These are phyloP conservation scores for Asterella californica DNA, from an alignment of 225 moss, liverwort and hornwort genomes.

Conservation along the genomic window DNA sequence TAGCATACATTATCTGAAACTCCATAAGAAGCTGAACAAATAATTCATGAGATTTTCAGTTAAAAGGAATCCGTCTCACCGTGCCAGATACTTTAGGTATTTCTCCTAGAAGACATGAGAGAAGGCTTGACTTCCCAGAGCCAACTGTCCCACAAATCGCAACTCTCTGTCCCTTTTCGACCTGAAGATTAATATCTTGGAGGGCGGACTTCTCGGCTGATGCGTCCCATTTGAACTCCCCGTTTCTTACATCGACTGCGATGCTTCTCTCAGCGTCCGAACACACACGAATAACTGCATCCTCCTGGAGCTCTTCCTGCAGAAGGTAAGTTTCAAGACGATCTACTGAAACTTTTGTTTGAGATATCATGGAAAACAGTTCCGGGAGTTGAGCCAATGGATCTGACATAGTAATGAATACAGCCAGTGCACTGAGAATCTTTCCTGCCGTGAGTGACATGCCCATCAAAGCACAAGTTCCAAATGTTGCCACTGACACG, in stretches of 20 bases:
- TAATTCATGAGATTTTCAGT: not conserved
- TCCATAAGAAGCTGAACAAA: not conserved
- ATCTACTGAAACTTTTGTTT: constrained; percentile 44
- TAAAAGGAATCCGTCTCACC: constrained; percentile 30
- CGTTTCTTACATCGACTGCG: constrained; percentile 43
- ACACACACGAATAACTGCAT: constrained; percentile 26
- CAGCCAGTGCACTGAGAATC: constrained; percentile 26
- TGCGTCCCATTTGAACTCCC: constrained; percentile 67
- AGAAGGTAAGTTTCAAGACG: constrained; percentile 43
- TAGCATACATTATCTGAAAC: not conserved
- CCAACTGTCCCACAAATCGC: constrained; percentile 57
- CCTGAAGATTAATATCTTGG: constrained; percentile 36
- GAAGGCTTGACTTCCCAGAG: constrained; percentile 53
- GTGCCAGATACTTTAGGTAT: constrained; percentile 50
- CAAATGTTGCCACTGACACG: constrained; percentile 24
- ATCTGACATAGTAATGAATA: constrained; percentile 19
- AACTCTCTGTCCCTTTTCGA: constrained; percentile 39
- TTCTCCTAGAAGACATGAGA: constrained; percentile 56
- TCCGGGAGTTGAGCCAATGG: constrained; percentile 31
- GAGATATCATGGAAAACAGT: constrained; percentile 29
- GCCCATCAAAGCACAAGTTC: constrained; percentile 21
- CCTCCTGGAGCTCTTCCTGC: constrained; percentile 44
- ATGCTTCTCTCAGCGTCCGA: constrained; percentile 26
- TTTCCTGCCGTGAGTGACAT: constrained; percentile 19
- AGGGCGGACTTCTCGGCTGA: constrained; percentile 45